A percentile compares a stretch with the other conserved stretches of the same genome.
phyloP scores from a whole-genome alignment of 805 yeast genomes.

The Monosporozyma aerobia region DNA sequence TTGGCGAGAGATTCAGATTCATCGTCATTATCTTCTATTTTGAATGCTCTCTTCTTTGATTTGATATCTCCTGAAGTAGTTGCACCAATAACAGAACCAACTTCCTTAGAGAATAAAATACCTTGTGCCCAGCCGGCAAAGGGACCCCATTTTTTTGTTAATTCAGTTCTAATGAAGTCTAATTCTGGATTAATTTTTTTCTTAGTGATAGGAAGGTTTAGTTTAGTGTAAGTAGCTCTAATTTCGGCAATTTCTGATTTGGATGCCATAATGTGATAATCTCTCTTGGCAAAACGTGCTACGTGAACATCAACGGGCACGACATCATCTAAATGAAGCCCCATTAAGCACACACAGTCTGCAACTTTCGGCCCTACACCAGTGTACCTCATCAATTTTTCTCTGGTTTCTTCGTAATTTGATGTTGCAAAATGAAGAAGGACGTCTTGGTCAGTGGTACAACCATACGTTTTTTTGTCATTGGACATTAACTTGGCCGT shows the following conservation, averaged over 20 bases:
- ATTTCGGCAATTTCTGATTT: conserved; percentile 25
- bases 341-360: conserved; percentile 89
- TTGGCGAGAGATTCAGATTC: not conserved
- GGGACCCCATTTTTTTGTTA: conserved; percentile 69
- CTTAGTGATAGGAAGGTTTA: conserved; percentile 19
- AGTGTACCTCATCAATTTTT: conserved; percentile 45
- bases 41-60: conserved; percentile 11
- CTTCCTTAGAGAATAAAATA: conserved; percentile 81
- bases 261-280: conserved; percentile 45
- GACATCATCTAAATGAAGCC: conserved; percentile 50
- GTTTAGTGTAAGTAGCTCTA: conserved; percentile 18
- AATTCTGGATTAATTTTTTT: conserved; percentile 28
- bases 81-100: conserved; percentile 65
- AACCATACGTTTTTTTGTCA: conserved; percentile 14
- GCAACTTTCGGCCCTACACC: conserved; percentile 99
- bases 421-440: conserved; percentile 33
- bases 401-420: conserved; percentile 31
- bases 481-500: conserved; percentile 55
- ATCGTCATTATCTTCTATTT: not conserved
- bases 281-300: conserved; percentile 77
- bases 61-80: conserved; percentile 29
- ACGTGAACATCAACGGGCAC: conserved; percentile 97
- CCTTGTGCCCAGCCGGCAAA: conserved; percentile 99
- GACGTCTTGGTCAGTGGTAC: conserved; percentile 24
- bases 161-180: conserved; percentile 46